Base-by-base conservation (phyloP, 129 eudicot genomes). In the Rutidosis leptorrhynchoides region DNA sequence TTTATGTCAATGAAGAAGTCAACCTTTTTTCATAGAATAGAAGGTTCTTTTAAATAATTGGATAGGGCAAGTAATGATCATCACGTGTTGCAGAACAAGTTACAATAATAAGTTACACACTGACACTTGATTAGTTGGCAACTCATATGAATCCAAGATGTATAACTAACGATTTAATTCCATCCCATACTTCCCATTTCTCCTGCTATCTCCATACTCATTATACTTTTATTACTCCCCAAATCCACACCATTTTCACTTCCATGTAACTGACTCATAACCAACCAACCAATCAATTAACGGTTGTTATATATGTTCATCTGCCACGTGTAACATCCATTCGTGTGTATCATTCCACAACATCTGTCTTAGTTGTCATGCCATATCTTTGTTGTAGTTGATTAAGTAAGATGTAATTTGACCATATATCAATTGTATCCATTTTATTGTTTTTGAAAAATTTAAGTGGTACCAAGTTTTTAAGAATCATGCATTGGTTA, bases 291-390 rank as follows among this genome's bases (percentile, higher is more conserved):
- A 35, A 35, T 11, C 45, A 37, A 40, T 40, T 29, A 48, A 68
- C 58, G 74, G 58, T 62, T 75, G n/a, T 1, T 20, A 59, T 59
- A 58, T 48, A 19, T 1, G 4, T 6, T 3, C 14, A 23, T 26
- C 1, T 58, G 67, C 43, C 58, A 58, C 29, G 21, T 43, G 23
- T 70, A 46, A n/a, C 32, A 62, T 37, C 24, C 73, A n/a, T 45
- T 35, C 59, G 66, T 73, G 60, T 30, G 63, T 58, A 68, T 32
- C 62, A 7, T 23, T 7, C 43, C 16, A 29, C 21, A 29, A 16
- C 37, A 53, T 6, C 26, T 19, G 19, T 75, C 69, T 64, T 75
- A 75, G 63, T 49, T 75, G 79, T 67, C 79, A 60, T 20, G 21
- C 74, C 79, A 67, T 74, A 74, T 68, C 30, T 14, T 35, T 35